Evolutionary conservation across 2,329 filamentous ascomycete genomes (phyloP).

Genomic region (Sordariomycetes sp.): DNA sequence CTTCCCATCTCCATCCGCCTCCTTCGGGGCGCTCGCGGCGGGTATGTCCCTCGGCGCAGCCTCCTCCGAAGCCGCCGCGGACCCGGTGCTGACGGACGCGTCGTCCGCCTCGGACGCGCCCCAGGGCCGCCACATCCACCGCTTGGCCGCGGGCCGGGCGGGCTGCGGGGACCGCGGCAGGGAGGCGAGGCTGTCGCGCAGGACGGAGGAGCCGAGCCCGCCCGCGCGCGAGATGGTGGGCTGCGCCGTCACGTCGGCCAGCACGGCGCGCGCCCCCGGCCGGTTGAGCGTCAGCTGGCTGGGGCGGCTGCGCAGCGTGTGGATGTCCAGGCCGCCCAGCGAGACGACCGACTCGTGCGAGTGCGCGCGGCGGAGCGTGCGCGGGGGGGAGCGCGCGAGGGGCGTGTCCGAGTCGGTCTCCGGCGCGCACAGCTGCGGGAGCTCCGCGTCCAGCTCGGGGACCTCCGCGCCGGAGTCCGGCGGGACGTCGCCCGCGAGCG

Average conservation of each 20-base stretch:
- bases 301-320: slow-evolving; percentile 65
- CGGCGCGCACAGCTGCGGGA: too few relatives aligned
- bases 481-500: neutral
- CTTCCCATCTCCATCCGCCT: neutral
- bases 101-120: neutral
- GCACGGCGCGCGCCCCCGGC: slow-evolving; percentile 41
- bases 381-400: slow-evolving; percentile 23
- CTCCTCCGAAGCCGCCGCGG: neutral
- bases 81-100: neutral
- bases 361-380: slow-evolving; percentile 49
- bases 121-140: neutral
- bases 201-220: slow-evolving; percentile 40
- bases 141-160: neutral
- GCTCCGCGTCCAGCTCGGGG: neutral
- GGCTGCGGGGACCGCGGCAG: slow-evolving; percentile 19
- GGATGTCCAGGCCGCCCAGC: slow-evolving; percentile 82
- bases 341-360: slow-evolving; percentile 90
- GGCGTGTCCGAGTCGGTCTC: slow-evolving; percentile 13
- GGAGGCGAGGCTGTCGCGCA: slow-evolving; percentile 44
- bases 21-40: neutral
- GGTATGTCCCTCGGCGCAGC: neutral
- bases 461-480: neutral
- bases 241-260: slow-evolving; percentile 48
- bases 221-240: slow-evolving; percentile 41
- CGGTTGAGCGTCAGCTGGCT: slow-evolving; percentile 58